Base-by-base conservation (phyloP, 2,329 filamentous ascomycete genomes). In the Aspergillus sp. region DNA sequence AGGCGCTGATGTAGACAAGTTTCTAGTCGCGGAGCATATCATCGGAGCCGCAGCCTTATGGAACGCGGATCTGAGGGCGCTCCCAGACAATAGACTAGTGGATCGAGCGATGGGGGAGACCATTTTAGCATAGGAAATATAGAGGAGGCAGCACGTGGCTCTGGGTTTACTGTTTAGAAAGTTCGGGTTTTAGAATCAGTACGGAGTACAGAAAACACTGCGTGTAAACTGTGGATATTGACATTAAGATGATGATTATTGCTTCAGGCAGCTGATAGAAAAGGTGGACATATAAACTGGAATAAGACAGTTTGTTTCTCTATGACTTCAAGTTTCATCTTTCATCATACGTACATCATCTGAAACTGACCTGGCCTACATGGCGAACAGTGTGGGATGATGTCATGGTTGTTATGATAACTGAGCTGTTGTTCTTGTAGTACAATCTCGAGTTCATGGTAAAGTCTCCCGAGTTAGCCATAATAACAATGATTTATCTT, bases 1-100 rank as follows among this genome's bases (percentile, higher is more conserved):
- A 19, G 63, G 56, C 1, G 60, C 34, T 1, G 66, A 72, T 3
- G 58, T 66, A 19, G 72, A 69, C 4, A 75, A 52, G 9, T 31
- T 38, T 59, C 66, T 66, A 15, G 34, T 15, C 11, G 34, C 34
- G 1, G 57, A 57, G n/a, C 59, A 59, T 15, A 43, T 54, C 2
- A 57, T 47, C 11, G 60, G 55, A 34, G 45, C 50, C 5, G 64
- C 34, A 4, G 57, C 38, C 38, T 55, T 69, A 22, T 60, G 54
- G n/a, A 61, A 19, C 62, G 64, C 8, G 58, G 60, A 11, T 52
- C 55, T 9, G 51, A 49, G 23, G 53, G 53, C 22, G 41, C 49
- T 48, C 49, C 60, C 64, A 19, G 63, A 60, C 3, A 57, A 57
- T 31, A 55, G 23, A 30, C 53, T 43, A 48, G 34, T 46, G 25